Conservation (phyloP, 768 basidiomycete species). For the Amanita rubescens region DNA sequence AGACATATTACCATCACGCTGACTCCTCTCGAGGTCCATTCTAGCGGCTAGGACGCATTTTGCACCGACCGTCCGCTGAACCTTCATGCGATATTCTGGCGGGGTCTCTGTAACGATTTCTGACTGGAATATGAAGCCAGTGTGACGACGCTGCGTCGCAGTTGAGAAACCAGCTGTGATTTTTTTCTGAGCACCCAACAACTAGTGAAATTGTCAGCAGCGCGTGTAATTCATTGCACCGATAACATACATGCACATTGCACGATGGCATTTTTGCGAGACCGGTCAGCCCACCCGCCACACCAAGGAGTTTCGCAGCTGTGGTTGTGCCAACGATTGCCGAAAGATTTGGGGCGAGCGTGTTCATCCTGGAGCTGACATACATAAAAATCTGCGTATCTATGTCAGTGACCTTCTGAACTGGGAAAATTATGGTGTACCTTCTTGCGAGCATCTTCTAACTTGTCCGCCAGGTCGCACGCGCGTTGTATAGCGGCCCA, state of each 20-base stretch:
- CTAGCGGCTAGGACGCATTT: conserved; percentile 86
- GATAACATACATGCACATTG: conserved; percentile 76
- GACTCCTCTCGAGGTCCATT: conserved; percentile 86
- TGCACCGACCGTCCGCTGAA: conserved; percentile 90
- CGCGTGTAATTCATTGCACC: background rate
- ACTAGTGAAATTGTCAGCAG: conserved; percentile 32
- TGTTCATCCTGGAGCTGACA: conserved; percentile 98
- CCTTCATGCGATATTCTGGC: conserved; percentile 82
- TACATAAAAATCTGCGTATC: conserved; percentile 85
- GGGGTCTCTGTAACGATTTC: conserved; percentile 82
- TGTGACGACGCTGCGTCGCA: conserved; percentile 81
- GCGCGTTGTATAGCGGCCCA: conserved; percentile 83
- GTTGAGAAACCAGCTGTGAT: conserved; percentile 91
- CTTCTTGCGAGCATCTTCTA: conserved; percentile 88
- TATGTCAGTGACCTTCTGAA: background rate
- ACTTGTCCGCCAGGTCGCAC: conserved; percentile 79
- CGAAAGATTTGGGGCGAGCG: conserved; percentile 96
- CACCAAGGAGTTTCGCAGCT: conserved; percentile 96
- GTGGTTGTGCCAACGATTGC: conserved; percentile 98
- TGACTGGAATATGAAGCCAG: conserved; percentile 95
- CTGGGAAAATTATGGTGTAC: conserved; percentile 29
- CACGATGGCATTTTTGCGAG: conserved; percentile 93
- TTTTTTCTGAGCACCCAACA: conserved; percentile 91
- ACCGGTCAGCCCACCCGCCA: conserved; percentile 87
- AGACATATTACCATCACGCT: conserved; percentile 59